These are phyloP conservation scores for Nigrospora osmanthi DNA, from an alignment of 2,329 filamentous ascomycete genomes.

Conservation along the genomic window DNA sequence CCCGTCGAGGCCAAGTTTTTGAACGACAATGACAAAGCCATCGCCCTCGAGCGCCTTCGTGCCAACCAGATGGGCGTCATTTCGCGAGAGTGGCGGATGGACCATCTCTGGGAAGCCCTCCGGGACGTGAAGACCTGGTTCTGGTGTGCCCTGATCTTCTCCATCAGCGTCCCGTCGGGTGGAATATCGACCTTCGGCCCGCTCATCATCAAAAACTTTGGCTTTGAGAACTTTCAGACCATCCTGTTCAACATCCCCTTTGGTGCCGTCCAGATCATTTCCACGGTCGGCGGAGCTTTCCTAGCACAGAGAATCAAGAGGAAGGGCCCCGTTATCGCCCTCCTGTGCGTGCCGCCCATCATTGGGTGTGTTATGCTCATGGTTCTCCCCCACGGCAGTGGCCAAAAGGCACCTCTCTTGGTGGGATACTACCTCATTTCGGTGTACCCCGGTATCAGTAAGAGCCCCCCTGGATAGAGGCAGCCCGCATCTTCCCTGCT, in stretches of 20 bases:
- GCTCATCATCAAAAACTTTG: slow-evolving; percentile 43
- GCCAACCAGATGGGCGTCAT: slow-evolving; percentile 47
- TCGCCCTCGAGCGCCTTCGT: slow-evolving; percentile 45
- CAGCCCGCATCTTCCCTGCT: background rate
- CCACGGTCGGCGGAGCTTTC: slow-evolving; percentile 44
- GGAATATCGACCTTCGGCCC: slow-evolving; percentile 46
- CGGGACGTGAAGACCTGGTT: slow-evolving; percentile 53
- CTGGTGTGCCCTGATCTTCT: slow-evolving; percentile 46
- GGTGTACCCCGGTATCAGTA: slow-evolving; percentile 48
- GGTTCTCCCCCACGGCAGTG: slow-evolving; percentile 10
- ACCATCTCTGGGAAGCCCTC: slow-evolving; percentile 44
- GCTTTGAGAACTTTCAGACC: slow-evolving; percentile 39
- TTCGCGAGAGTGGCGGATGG: slow-evolving; percentile 41
- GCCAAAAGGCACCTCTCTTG: slow-evolving; percentile 28
- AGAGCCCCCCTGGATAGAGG: slow-evolving; percentile 8
- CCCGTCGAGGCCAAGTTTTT: slow-evolving; percentile 44
- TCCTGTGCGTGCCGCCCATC: slow-evolving; percentile 18
- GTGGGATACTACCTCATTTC: slow-evolving; percentile 31
- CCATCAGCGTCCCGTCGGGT: slow-evolving; percentile 46
- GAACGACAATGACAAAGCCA: slow-evolving; percentile 38
- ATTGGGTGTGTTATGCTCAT: slow-evolving; percentile 17
- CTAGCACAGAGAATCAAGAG: slow-evolving; percentile 38
- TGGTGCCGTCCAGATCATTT: slow-evolving; percentile 46
- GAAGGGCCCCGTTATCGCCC: slow-evolving; percentile 39
- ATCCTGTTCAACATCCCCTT: slow-evolving; percentile 49